phyloP scores from a whole-genome alignment of 495 filamentous ascomycete genomes.

The Darksidea phi region DNA sequence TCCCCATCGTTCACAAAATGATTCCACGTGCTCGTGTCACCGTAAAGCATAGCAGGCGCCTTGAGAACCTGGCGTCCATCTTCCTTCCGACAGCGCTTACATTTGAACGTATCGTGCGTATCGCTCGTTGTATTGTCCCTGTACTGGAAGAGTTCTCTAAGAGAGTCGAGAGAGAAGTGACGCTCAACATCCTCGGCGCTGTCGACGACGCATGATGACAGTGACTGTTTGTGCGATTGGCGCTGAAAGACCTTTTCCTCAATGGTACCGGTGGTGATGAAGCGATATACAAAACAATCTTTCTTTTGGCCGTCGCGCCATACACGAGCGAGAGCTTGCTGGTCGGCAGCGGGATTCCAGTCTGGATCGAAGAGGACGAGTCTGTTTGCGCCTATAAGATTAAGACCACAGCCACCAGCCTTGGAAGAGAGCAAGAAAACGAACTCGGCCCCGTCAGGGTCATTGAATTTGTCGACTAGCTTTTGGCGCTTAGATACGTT shows the following conservation, averaged over 20 bases:
- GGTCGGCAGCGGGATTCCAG: conserved; percentile 98
- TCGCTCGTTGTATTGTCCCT: conserved; percentile 79
- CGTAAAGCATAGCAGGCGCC: conserved; percentile 90
- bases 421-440: conserved; percentile 95
- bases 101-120: conserved; percentile 98
- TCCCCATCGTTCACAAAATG: conserved; percentile 82
- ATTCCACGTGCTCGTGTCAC: conserved; percentile 98
- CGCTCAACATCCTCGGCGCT: conserved; percentile 94
- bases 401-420: conserved; percentile 94
- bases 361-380: conserved; percentile 97
- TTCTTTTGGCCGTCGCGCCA: conserved; percentile 99
- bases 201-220: conserved; percentile 97
- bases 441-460: conserved; percentile 86
- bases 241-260: conserved; percentile 99
- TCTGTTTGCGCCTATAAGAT: conserved; percentile 95
- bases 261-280: conserved; percentile 96
- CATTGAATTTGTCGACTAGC: conserved; percentile 97
- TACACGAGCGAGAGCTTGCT: conserved; percentile 93
- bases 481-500: conserved; percentile 95
- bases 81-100: conserved; percentile 83
- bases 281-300: conserved; percentile 98
- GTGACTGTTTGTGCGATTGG: conserved; percentile 94
- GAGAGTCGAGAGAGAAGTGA: conserved; percentile 85
- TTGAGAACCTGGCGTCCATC: conserved; percentile 82
- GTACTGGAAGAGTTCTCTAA: conserved; percentile 93